These are phyloP conservation scores for Cornus suecica DNA, from an alignment of 148 eudicot species.

Conservation along the genomic window DNA sequence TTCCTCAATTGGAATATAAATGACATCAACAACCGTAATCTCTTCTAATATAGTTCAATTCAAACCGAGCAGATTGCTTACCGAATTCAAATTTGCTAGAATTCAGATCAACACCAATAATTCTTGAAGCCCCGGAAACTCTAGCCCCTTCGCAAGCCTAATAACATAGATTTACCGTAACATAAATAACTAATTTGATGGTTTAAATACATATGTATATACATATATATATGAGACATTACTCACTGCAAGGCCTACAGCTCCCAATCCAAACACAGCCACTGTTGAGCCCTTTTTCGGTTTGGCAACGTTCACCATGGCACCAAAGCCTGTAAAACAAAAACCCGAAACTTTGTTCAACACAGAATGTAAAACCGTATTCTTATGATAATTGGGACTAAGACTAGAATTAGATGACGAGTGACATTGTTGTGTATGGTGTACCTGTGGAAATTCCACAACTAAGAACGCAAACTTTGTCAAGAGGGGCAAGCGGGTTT, in stretches of 20 bases:
- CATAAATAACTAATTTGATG: not conserved
- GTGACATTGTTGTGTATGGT: too few species aligned
- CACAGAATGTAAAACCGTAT: too few species aligned
- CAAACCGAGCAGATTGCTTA: not conserved
- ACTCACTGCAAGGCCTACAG: slow-evolving; percentile 92
- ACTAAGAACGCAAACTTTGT: slow-evolving; percentile 37
- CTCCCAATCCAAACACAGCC: slow-evolving; percentile 80
- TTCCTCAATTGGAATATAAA: too few species aligned
- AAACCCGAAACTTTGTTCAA: not conserved
- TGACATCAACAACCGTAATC: too few species aligned
- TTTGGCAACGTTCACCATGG: slow-evolving; percentile 80
- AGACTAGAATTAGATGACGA: not conserved
- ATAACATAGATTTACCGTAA: not conserved
- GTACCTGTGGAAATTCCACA: slow-evolving; percentile 46
- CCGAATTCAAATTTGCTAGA: slow-evolving; percentile 40
- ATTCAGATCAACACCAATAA: slow-evolving; percentile 47
- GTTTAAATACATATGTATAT: not conserved
- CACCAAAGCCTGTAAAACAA: slow-evolving; percentile 58
- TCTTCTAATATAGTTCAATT: too few species aligned
- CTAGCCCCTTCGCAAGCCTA: slow-evolving; percentile 59
- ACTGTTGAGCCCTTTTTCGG: slow-evolving; percentile 72
- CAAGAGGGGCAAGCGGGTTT: slow-evolving; percentile 30
- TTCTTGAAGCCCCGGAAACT: slow-evolving; percentile 47
- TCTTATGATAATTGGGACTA: not conserved
- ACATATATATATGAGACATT: not conserved